Conservation (phyloP, 2,329 filamentous ascomycete genomes). For the Fonsecaea multimorphosa region DNA sequence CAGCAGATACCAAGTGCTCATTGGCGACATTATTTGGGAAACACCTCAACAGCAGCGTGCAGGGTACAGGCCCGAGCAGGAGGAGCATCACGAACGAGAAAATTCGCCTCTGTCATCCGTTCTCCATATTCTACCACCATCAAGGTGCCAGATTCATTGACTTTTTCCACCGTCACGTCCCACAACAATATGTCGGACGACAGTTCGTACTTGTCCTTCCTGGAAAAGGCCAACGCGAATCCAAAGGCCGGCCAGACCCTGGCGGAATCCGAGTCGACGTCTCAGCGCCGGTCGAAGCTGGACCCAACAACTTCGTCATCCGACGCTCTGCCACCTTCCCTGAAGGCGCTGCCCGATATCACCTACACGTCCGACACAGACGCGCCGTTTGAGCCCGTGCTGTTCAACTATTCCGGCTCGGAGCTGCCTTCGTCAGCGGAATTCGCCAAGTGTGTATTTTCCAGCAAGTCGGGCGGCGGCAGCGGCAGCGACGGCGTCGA, state of each 20-base stretch:
- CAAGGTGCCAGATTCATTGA: not conserved
- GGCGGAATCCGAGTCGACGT: conserved; percentile 34
- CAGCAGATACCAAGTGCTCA: not conserved
- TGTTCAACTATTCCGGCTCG: conserved; percentile 64
- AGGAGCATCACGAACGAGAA: not conserved
- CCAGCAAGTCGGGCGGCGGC: conserved; percentile 52
- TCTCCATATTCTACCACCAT: not conserved
- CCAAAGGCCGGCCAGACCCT: conserved; percentile 44
- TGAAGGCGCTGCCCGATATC: conserved; percentile 66
- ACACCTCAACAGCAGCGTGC: not conserved
- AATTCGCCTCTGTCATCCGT: not conserved
- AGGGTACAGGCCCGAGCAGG: not conserved
- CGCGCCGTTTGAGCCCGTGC: conserved; percentile 81
- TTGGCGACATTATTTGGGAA: not conserved
- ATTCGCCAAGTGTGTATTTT: conserved; percentile 71
- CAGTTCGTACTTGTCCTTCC: conserved; percentile 81
- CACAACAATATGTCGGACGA: conserved; percentile 63
- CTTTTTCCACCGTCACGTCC: not conserved
- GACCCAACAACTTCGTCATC: conserved; percentile 33
- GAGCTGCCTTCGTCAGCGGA: conserved; percentile 58
- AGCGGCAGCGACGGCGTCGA: conserved; percentile 59
- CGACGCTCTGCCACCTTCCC: conserved; percentile 49
- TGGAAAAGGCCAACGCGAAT: conserved; percentile 85
- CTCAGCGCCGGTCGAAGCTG: conserved; percentile 30
- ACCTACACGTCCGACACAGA: conserved; percentile 72